Base-by-base conservation (phyloP, 2,329 filamentous ascomycete species). In the Mariannaea elegans region DNA sequence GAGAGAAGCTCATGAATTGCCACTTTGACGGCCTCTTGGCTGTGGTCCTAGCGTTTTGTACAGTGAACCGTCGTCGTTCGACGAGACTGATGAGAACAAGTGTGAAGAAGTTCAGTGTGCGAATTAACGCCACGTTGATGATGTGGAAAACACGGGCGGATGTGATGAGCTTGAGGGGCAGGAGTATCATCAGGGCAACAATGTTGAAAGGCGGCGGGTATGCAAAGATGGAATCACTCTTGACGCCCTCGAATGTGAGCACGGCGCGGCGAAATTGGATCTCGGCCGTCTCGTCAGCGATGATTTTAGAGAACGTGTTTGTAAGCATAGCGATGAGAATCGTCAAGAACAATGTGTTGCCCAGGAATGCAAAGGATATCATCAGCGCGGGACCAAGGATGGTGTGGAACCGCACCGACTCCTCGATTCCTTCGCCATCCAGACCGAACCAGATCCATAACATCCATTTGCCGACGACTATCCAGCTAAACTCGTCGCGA, bases 361-460 rank as follows among this genome's bases (percentile, higher is more conserved):
- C 90, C 7, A 92, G 79, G 69, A 92, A 91, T 5, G 90, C 88
- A 73, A 92, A 92, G 4, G 85, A 82, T 57, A 92, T 83, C 84
- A 91, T 91, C 9, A 92, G 79, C 0, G 85, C 80, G 0, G 90
- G 90, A 1, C 90, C 90, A 3, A 91, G 81, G 21, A 90, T 75
- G 73, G 85, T 80, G 71, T 92, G 88, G 74, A 92, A 89, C 44
- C 87, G 83, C 8, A 76, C 76, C 2, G 78, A 79, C 59, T 80
- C 77, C 58, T 82, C 79, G 44, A 84, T 83, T 10, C 82, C 82
- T 4, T 82, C 83, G 19, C 82, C 90, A 61, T 92, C 90, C 1
- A 92, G 83, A 1, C 90, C 90, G 66, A 92, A 92, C 90, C 90
- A 92, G 66, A 92, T 90, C 87, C 88, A 92, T 3, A 92, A 80